Evolutionary conservation across 2,329 filamentous ascomycete genomes (phyloP).

Genomic region (Daldinia sp.): DNA sequence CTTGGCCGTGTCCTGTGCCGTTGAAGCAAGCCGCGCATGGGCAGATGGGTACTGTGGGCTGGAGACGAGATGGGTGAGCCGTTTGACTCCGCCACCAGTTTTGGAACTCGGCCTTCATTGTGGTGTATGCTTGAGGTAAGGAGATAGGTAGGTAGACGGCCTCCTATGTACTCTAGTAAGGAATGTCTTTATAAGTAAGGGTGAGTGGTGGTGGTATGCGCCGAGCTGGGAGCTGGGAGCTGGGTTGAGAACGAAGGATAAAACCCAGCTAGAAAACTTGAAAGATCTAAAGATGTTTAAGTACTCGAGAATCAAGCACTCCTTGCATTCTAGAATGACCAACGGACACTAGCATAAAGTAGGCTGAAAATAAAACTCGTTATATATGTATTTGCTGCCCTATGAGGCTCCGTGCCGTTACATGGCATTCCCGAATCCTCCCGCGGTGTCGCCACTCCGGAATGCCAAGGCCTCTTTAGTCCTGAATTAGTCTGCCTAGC

Average conservation of each 20-base stretch:
- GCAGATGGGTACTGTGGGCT: slow-evolving; percentile 43
- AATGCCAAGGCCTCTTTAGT: slow-evolving; percentile 29
- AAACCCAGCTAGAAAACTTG: not conserved
- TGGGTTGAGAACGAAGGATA: slow-evolving; percentile 2
- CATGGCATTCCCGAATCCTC: slow-evolving; percentile 31
- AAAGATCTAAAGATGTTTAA: not conserved
- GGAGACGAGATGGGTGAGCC: slow-evolving; percentile 35
- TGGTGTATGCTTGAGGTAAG: slow-evolving; percentile 16
- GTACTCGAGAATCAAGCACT: not conserved
- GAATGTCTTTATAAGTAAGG: not conserved
- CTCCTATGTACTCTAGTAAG: not conserved
- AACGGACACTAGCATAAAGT: slow-evolving; percentile 4
- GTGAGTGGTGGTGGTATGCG: not conserved
- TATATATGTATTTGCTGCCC: slow-evolving; percentile 26
- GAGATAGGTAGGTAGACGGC: slow-evolving; percentile 2
- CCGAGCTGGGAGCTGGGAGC: not conserved
- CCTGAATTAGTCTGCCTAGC: slow-evolving; percentile 4
- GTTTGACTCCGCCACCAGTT: slow-evolving; percentile 48
- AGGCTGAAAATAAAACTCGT: not conserved
- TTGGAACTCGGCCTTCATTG: slow-evolving; percentile 42
- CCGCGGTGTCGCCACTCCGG: slow-evolving; percentile 33
- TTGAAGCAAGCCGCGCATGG: slow-evolving; percentile 49
- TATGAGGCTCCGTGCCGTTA: slow-evolving; percentile 22
- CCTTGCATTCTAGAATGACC: not conserved
- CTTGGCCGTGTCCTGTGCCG: slow-evolving; percentile 38